Evolutionary conservation across 768 basidiomycete species (phyloP).

Genomic region (Mycena epipterygia): DNA sequence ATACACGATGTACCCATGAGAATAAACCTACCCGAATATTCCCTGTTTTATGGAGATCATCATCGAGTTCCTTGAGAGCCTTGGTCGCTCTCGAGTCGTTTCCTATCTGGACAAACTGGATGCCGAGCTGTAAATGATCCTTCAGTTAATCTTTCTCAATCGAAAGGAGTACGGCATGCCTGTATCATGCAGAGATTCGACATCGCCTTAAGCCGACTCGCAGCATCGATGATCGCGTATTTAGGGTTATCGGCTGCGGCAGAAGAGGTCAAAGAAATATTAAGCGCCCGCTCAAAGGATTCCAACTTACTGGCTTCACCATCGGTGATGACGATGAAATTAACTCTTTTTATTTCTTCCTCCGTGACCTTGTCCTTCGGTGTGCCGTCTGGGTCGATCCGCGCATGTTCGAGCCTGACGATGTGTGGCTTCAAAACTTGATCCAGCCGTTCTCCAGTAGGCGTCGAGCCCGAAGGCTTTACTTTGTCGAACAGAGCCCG

Average conservation of each 20-base stretch:
- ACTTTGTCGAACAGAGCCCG: slow-evolving; percentile 59
- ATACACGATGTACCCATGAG: background rate
- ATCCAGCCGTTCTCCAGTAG: slow-evolving; percentile 55
- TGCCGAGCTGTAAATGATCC: slow-evolving; percentile 60
- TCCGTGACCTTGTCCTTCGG: slow-evolving; percentile 35
- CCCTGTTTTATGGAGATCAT: slow-evolving; percentile 59
- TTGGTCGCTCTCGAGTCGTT: slow-evolving; percentile 52
- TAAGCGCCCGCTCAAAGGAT: background rate
- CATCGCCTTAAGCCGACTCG: slow-evolving; percentile 64
- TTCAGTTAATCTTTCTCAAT: background rate
- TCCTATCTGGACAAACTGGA: slow-evolving; percentile 84
- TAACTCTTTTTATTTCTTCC: slow-evolving; percentile 64
- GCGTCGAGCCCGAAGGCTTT: slow-evolving; percentile 58
- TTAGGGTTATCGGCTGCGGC: slow-evolving; percentile 65
- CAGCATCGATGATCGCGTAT: slow-evolving; percentile 60
- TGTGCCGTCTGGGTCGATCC: slow-evolving; percentile 36
- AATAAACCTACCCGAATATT: slow-evolving; percentile 58
- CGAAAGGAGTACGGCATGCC: background rate
- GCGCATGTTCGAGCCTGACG: slow-evolving; percentile 44
- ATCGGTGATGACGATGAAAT: slow-evolving; percentile 74
- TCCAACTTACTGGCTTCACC: slow-evolving; percentile 66
- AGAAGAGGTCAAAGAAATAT: background rate
- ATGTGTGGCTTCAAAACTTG: slow-evolving; percentile 48
- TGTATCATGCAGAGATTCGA: slow-evolving; percentile 30
- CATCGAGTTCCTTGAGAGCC: slow-evolving; percentile 69